Base-by-base conservation (phyloP, 805 yeast species). In the Hyphopichia homilentoma region DNA sequence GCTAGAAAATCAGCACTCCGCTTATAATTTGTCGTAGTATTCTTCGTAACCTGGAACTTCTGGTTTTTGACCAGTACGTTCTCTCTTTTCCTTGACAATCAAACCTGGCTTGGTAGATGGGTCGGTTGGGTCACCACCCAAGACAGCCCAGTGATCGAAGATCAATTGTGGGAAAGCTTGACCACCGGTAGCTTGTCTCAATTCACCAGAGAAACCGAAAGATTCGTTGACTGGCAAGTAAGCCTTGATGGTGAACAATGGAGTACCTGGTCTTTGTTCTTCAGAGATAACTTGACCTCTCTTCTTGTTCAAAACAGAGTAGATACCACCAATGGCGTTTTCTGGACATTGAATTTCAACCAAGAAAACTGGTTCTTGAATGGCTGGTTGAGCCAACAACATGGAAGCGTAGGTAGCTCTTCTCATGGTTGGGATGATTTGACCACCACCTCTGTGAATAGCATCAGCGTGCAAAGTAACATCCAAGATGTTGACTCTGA, bases 81-180 rank as follows among this genome's bases (percentile, higher is more conserved):
- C 84, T 78, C 98, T 86, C 71, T 73, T 68, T 39, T 53, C 73
- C 48, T 58, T 53, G 57, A 72, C 80, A 59, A 76, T 68, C 40
- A 66, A 65, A 74, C 81, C 81, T 47, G 80, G 77, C 66, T 76
- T 76, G 45, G 79, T 49, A 59, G 81, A 52, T 65, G 89, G 81
- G 74, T 90, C 97, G 53, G 84, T 73, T 67, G 95, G 95, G 73
- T 88, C 93, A 72, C 96, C 95, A 54, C 65, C 62, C 78, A 93
- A 75, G 59, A 86, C 71, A 52, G 87, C 76, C 97, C 97, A 90
- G 73, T 90, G 98, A 73, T 93, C 97, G 75, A 90, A 93, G 72
- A 93, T 94, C 95, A 93, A 80, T 79, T 90, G 97, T 76, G 98
- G 98, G 98, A 90, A 90, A 72, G 98, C 98, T 81, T 90, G 98